phyloP scores from a whole-genome alignment of 768 basidiomycete species.

The Phylloporus sp. region DNA sequence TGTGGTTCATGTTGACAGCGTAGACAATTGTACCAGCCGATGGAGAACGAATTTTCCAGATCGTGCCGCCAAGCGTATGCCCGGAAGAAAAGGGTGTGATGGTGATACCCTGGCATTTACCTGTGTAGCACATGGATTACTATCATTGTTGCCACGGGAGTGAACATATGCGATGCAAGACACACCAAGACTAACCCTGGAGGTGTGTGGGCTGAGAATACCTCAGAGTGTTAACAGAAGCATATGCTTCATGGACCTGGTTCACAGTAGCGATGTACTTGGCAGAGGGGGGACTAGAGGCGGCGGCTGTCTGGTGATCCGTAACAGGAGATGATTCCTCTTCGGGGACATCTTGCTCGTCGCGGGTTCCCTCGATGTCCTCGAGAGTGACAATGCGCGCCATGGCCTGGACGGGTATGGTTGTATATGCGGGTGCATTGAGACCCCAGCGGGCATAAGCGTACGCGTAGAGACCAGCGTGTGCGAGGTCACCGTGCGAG shows the following conservation, averaged over 20 bases:
- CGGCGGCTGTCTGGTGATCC: conserved; percentile 25
- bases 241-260: conserved; percentile 91
- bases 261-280: conserved; percentile 73
- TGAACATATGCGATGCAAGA: conserved; percentile 3
- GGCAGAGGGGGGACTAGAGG: conserved; percentile 14
- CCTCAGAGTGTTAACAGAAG: conserved; percentile 84
- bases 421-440: conserved; percentile 88
- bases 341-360: conserved; percentile 60
- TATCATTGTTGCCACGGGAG: background rate
- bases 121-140: conserved; percentile 33
- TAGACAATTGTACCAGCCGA: conserved; percentile 95
- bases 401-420: conserved; percentile 94
- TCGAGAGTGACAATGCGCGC: conserved; percentile 87
- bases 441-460: conserved; percentile 86
- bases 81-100: conserved; percentile 95
- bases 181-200: conserved; percentile 56
- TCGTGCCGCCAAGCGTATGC: conserved; percentile 92
- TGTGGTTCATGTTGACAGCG: conserved; percentile 94
- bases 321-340: conserved; percentile 21
- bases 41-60: conserved; percentile 99
- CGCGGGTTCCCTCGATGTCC: conserved; percentile 77
- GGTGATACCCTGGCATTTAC: conserved; percentile 88
- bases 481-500: conserved; percentile 88
- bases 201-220: conserved; percentile 96
- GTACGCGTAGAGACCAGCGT: conserved; percentile 90